Evolutionary conservation across 352 stramenopile species (phyloP), one percentile per base, ranked within the genome.

Genomic region (Pythium plurisporium): DNA sequence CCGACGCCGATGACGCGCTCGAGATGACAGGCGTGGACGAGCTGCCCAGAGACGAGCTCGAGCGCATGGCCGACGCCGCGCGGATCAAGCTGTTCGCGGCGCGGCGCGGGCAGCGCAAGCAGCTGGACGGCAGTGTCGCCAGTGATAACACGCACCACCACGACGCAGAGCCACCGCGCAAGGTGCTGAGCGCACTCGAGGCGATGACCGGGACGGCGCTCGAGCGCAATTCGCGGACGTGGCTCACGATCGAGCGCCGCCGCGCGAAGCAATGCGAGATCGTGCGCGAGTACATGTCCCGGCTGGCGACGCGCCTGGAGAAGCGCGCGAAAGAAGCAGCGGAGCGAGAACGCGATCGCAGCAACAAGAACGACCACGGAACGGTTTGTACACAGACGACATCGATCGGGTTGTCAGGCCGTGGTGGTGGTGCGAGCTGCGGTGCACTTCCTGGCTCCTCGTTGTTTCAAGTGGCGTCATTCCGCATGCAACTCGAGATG

Each of bases 401-500:
- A 38, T 10, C 33, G 33, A 38, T 38, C 9, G 33, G 10, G 15
- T 38, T 15, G 15, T 15, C n/a, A n/a, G n/a, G n/a, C n/a, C n/a
- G n/a, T n/a, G n/a, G 42, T 25, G 48, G 31, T n/a, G 19, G 4
- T 43, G 23, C 14, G 27, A 27, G 20, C 25, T 29, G 26, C 33
- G n/a, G 20, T 29, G 31, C 23, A 1, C 22, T 50, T 2, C 29
- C 40, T 14, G 42, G 46, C 6, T 33, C 37, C 5, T 50, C 34
- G 27, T 1, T 90, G 20, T 90, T 90, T 20, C 69, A 67, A 1
- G 62, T 87, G 4, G 57, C 58, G 1, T 85, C 73, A 25, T 67
- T 89, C n/a, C 76, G 78, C 8, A 60, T 91, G 44, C 80, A 91
- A 48, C 64, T 91, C 26, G 72, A 86, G 43, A 86, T 89, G 72